Percentiles rank a stretch among this genome's conserved stretches.
Conservation (phyloP, 176 grass and related monocot species). For the Zizania latifolia region DNA sequence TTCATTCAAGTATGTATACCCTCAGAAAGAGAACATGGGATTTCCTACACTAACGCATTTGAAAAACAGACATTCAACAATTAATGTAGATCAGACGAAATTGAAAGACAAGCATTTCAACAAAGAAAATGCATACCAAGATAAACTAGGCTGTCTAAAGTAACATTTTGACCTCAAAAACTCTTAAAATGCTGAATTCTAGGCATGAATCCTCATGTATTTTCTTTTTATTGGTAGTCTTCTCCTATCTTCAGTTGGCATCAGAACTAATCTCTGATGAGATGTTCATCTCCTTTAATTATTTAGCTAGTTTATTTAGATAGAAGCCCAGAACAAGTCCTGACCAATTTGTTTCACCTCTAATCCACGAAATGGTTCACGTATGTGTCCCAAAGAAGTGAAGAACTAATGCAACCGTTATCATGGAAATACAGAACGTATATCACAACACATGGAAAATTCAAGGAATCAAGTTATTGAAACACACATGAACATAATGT, state of each 20-base stretch:
- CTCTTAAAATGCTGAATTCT: not conserved
- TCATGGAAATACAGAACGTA: too few relatives aligned
- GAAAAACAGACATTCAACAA: constrained; percentile 8
- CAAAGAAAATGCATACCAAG: constrained; percentile 4
- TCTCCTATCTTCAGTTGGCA: not conserved
- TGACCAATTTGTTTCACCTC: not conserved
- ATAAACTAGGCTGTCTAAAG: not conserved
- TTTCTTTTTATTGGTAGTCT: not conserved
- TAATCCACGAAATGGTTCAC: not conserved
- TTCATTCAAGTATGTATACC: constrained; percentile 45
- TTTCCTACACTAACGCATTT: constrained; percentile 20
- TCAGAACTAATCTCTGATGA: not conserved
- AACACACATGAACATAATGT: too few relatives aligned
- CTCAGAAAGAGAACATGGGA: constrained; percentile 37
- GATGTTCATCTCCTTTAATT: not conserved
- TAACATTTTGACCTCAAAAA: not conserved
- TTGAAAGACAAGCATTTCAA: not conserved
- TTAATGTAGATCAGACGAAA: not conserved
- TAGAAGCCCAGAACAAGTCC: too few relatives aligned
- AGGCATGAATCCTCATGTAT: not conserved
- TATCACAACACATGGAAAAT: too few relatives aligned
- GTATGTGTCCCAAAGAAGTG: not conserved
- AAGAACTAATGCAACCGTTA: too few relatives aligned
- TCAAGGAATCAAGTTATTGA: too few relatives aligned
- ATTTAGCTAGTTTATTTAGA: too few relatives aligned